Evolutionary conservation across 129 eudicot species (phyloP), one percentile per base, ranked within the genome.

Genomic region (Scalesia atractyloides): DNA sequence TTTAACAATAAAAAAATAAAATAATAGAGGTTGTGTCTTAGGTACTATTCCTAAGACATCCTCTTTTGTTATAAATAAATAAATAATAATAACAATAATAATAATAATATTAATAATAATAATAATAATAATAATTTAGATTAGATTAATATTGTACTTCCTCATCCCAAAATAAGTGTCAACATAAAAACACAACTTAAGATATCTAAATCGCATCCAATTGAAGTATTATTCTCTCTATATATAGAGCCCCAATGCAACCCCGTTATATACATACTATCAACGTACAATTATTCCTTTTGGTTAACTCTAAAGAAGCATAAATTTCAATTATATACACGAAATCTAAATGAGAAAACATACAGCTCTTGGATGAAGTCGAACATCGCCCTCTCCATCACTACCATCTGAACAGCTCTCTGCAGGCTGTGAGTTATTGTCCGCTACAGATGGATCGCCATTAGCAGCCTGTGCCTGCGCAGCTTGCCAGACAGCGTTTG

Each of bases 311-410:
- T 30, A 41, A 4, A 66, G 68, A 56, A 70, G 36, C 69, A 63
- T 4, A 36, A 17, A 60, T 58, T 22, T 8, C 3, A 30, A 58
- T 58, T 5, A 58, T 24, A 58, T 7, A 43, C 6, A 69, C 46
- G 26, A 33, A 46, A 61, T 22, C n/a, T 41, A 41, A 66, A 50
- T 9, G 14, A 72, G 5, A 60, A 68, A n/a, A 17, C 91, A 74
- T 90, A 94, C 98, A 69, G 99, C 99, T 86, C 99, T 94, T 41
- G 99, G 91, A 68, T 94, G 99, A 74, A 94, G 97, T 49, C 89
- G 89, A 68, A 94, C 99, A 75, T 90, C 97, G 66, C 83, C 84
- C 52, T 88, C 97, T 24, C 68, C 77, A 57, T 94, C 93, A 73
- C 99, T 90, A 59, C 91, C 93, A 68, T 88, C 99, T n/a, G 98